These are phyloP conservation scores for Eimeria praecox DNA, from an alignment of 169 alveolate species.

Conservation along the genomic window DNA sequence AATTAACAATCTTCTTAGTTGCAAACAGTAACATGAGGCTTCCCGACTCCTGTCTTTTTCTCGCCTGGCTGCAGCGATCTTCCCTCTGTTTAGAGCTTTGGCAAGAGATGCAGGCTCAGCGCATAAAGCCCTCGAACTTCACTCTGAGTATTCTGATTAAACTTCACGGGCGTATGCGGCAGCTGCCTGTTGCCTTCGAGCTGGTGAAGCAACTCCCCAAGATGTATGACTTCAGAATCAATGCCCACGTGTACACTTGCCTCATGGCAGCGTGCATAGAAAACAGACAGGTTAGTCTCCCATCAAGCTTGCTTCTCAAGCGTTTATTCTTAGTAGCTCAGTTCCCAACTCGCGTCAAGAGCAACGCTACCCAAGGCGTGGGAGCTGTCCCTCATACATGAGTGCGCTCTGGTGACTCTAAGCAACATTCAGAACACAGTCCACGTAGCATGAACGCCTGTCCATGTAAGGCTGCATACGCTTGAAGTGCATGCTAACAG, in stretches of 20 bases:
- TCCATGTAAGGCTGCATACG: not conserved
- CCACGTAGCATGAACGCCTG: not conserved
- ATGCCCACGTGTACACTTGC: conserved; percentile 93
- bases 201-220: conserved; percentile 88
- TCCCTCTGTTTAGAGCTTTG: conserved; percentile 90
- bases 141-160: conserved; percentile 91
- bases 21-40: not conserved
- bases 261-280: conserved; percentile 92
- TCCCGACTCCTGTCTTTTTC: not conserved
- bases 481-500: not conserved
- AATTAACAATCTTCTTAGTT: not conserved
- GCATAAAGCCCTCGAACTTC: conserved; percentile 90
- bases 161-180: conserved; percentile 91
- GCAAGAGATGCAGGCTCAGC: conserved; percentile 89
- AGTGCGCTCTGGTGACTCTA: not conserved
- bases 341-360: not conserved
- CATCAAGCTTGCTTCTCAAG: not conserved
- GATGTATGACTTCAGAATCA: conserved; percentile 86
- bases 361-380: not conserved
- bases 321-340: not conserved
- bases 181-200: conserved; percentile 89
- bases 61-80: conserved; percentile 75
- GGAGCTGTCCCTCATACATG: not conserved
- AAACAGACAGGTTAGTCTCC: conserved; percentile 84
- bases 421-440: not conserved